phyloP scores from a whole-genome alignment of 2,329 filamentous ascomycete species.

The Paraphaeosphaeria minitans region DNA sequence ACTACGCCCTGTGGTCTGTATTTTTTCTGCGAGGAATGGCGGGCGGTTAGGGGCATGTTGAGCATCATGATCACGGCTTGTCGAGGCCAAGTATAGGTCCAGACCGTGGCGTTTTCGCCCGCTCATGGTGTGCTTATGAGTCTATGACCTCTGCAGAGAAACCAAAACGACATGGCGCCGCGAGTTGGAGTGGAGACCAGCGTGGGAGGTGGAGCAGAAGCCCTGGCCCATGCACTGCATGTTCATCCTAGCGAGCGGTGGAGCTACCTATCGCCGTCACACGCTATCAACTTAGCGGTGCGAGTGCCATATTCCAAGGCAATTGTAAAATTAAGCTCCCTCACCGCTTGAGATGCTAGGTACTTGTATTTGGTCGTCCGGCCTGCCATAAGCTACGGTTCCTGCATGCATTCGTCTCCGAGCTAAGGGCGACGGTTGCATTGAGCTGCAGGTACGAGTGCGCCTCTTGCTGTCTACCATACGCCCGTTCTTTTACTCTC shows the following conservation, averaged over 20 bases:
- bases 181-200: constrained; percentile 21
- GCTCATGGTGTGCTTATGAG: constrained; percentile 20
- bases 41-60: constrained; percentile 5
- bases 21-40: constrained; percentile 5
- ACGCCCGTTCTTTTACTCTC: constrained; percentile 30
- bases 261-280: constrained; percentile 23
- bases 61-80: constrained; percentile 2
- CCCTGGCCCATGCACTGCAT: constrained; percentile 24
- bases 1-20: constrained; percentile 14
- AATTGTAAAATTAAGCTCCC: constrained; percentile 25
- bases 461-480: constrained; percentile 35
- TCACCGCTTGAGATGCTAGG: constrained; percentile 12
- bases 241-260: constrained; percentile 28
- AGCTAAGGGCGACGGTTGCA: constrained; percentile 25
- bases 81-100: background rate
- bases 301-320: constrained; percentile 22
- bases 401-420: constrained; percentile 28
- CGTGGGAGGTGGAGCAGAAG: constrained; percentile 16
- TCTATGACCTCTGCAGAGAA: constrained; percentile 22
- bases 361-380: constrained; percentile 14
- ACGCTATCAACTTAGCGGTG: constrained; percentile 21
- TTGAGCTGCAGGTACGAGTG: constrained; percentile 34
- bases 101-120: constrained; percentile 4
- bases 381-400: constrained; percentile 12
- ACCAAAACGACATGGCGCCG: background rate